Percentiles rank a stretch among this genome's conserved stretches.
Evolutionary conservation across 1,284 basidiomycete genomes (phyloP).

Genomic region (Rhodotorula mucilaginosa): DNA sequence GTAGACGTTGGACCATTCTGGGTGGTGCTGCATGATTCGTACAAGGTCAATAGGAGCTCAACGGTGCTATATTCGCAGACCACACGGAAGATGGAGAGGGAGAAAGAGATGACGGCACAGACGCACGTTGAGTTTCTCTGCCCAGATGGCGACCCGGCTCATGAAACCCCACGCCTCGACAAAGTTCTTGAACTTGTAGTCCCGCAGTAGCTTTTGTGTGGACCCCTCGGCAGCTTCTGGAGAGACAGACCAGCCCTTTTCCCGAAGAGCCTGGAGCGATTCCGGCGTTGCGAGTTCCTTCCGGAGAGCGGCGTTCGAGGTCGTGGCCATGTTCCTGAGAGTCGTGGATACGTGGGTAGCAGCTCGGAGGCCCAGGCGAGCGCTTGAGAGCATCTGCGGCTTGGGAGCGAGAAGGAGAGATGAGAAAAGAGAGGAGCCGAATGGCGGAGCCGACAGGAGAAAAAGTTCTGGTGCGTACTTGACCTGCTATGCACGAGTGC

Average conservation of each 20-base stretch:
- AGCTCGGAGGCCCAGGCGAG: no score
- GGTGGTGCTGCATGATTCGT: slow-evolving; percentile 26
- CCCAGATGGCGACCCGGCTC: slow-evolving; percentile 32
- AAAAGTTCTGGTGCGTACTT: no score
- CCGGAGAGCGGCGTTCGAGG: slow-evolving; percentile 5
- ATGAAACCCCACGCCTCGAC: slow-evolving; percentile 37
- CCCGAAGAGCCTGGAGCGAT: slow-evolving; percentile 2
- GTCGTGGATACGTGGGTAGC: not conserved
- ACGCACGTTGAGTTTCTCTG: slow-evolving; percentile 38
- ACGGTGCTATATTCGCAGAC: rapidly evolving
- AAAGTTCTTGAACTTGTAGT: slow-evolving; percentile 34
- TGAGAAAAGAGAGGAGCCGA: not conserved
- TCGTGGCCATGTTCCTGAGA: not conserved
- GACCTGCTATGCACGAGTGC: no score
- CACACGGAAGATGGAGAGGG: not conserved
- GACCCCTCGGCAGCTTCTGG: not conserved
- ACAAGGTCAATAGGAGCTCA: not conserved
- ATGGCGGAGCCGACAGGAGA: no score
- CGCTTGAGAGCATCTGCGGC: not conserved
- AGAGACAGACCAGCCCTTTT: slow-evolving; percentile 15
- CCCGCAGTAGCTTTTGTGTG: not conserved
- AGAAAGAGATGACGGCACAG: not conserved
- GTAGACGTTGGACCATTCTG: slow-evolving; percentile 40
- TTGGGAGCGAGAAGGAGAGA: not conserved
- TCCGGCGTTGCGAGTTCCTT: not conserved